Base-by-base conservation (phyloP, 108 stramenopile genomes). In the Asterionellopsis glacialis region DNA sequence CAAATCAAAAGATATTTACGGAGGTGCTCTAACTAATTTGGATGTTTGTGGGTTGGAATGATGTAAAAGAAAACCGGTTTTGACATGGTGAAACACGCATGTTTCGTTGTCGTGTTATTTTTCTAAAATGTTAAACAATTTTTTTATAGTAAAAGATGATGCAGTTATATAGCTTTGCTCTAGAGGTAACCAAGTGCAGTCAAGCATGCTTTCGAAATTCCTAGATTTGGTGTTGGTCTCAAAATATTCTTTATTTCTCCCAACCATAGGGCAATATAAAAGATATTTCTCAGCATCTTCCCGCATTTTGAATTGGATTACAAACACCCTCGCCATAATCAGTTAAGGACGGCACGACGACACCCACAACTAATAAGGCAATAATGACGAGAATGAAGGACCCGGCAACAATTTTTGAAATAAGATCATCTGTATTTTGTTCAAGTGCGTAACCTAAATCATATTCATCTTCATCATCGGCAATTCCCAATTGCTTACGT, bases 321-420 rank as follows among this genome's bases (percentile, higher is more conserved):
- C 91, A 93, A n/a, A 93, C 85, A 12, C 88, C 91, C 13, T 90
- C 89, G 14, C 78, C 85, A 60, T 76, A 85, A 66, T 82, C 81
- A 5, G 83, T 85, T 38, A 79, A 52, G 22, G 70, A 70, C 14
- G 89, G 89, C 59, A 90, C 60, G 21, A 94, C 72, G 14, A 91
- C 57, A 9, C 87, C 93, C 13, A 72, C 83, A 0, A 94, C 75
- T 57, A 94, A 63, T 3, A 94, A 65, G 2, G 78, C 79, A 22
- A 88, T 52, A 54, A 91, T 75, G 0, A 78, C 72, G 39, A 94
- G 42, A 54, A 91, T 91, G 19, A 91, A 80, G 23, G 80, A 82
- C 16, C 93, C 93, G n/a, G 93, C 93, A 49, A 94, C 79, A 21
- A 94, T 73, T 62, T 94, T 94, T 26, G 87, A 79, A 51, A 94